Evolutionary conservation across 208 protist species (phyloP).

Genomic region (Leishmania tarentolae): DNA sequence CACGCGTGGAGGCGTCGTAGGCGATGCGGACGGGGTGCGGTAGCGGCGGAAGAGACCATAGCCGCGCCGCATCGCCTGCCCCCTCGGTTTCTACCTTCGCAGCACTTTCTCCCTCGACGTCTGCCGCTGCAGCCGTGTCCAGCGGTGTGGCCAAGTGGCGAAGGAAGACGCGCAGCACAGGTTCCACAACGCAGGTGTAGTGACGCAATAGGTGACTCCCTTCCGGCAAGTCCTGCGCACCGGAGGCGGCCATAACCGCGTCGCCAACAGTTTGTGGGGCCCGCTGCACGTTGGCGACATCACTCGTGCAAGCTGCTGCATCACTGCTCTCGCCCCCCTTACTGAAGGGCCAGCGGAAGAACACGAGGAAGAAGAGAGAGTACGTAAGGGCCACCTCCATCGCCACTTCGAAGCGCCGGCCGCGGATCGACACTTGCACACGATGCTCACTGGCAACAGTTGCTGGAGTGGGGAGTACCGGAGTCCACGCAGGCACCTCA

Average conservation of each 20-base stretch:
- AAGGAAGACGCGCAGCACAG: slow-evolving; percentile 17
- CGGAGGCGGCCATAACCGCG: neutral
- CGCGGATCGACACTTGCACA: slow-evolving; percentile 68
- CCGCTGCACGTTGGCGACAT: neutral
- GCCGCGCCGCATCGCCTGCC: neutral
- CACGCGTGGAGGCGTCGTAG: slow-evolving; percentile 23
- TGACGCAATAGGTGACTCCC: slow-evolving; percentile 15
- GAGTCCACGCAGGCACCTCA: neutral
- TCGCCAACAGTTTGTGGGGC: slow-evolving; percentile 22
- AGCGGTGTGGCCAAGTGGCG: neutral
- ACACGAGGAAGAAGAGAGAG: slow-evolving; percentile 51
- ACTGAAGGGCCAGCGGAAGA: slow-evolving; percentile 47
- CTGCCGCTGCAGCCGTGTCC: neutral
- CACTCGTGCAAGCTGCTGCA: neutral
- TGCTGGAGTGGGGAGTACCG: slow-evolving; percentile 10
- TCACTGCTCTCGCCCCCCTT: neutral
- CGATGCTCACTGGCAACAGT: slow-evolving; percentile 30
- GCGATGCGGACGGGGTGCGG: slow-evolving; percentile 30
- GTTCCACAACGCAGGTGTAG: slow-evolving; percentile 19
- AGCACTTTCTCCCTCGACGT: neutral
- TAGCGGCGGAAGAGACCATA: slow-evolving; percentile 17
- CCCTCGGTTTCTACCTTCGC: neutral
- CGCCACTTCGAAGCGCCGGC: slow-evolving; percentile 70
- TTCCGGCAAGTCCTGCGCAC: neutral
- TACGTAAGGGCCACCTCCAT: slow-evolving; percentile 51